Evolutionary conservation across 805 yeast species (phyloP).

Genomic region (Lachancea thermotolerans): DNA sequence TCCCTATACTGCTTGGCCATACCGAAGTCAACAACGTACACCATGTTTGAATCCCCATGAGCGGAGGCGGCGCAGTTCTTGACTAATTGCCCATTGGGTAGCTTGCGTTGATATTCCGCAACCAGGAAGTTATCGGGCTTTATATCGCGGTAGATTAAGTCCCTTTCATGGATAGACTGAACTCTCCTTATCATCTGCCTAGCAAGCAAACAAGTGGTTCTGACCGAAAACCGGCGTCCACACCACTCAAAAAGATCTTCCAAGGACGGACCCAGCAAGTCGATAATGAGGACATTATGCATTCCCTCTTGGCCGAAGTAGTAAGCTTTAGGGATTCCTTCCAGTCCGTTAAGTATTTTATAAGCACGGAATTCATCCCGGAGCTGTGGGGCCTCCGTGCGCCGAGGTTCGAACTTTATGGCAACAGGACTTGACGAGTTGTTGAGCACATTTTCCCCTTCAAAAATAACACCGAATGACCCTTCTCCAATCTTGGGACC

Average conservation of each 20-base stretch:
- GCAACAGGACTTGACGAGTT: slow-evolving; percentile 43
- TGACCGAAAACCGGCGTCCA: slow-evolving; percentile 63
- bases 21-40: slow-evolving; percentile 75
- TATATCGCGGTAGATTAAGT: slow-evolving; percentile 72
- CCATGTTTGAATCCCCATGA: slow-evolving; percentile 53
- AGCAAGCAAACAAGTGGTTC: slow-evolving; percentile 69
- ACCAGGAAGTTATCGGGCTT: slow-evolving; percentile 79
- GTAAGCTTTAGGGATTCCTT: slow-evolving; percentile 77
- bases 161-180: slow-evolving; percentile 68
- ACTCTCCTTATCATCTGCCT: slow-evolving; percentile 71
- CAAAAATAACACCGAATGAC: slow-evolving; percentile 78
- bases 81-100: slow-evolving; percentile 13
- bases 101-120: slow-evolving; percentile 26
- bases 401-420: slow-evolving; percentile 73
- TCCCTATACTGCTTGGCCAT: slow-evolving; percentile 84
- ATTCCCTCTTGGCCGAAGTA: slow-evolving; percentile 83
- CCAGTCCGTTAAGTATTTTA: slow-evolving; percentile 58
- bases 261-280: slow-evolving; percentile 69
- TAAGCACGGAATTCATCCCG: slow-evolving; percentile 78
- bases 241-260: slow-evolving; percentile 88
- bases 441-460: slow-evolving; percentile 67
- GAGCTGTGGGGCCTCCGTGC: slow-evolving; percentile 77
- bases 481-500: slow-evolving; percentile 87
- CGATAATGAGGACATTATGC: slow-evolving; percentile 70
- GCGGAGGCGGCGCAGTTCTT: slow-evolving; percentile 45